phyloP scores from a whole-genome alignment of 2,329 filamentous ascomycete genomes.

The Exophiala lecanii-corni region DNA sequence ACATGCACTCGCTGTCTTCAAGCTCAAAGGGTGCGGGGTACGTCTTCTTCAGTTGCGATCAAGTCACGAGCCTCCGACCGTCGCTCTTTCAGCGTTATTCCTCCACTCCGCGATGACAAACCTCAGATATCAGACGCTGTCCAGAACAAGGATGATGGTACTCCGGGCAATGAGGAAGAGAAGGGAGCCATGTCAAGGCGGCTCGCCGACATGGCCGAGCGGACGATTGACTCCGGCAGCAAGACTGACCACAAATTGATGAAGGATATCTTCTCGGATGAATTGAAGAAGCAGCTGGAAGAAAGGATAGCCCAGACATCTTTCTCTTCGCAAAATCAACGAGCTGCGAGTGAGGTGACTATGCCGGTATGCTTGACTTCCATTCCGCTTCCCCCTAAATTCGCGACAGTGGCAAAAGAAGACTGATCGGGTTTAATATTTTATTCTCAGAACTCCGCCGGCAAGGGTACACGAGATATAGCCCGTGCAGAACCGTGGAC shows the following conservation, averaged over 20 bases:
- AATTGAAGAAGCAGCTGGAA: constrained; percentile 54
- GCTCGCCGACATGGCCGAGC: constrained; percentile 57
- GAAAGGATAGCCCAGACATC: constrained; percentile 54
- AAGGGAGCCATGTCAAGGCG: constrained; percentile 56
- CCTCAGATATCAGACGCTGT: neutral
- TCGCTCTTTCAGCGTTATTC: constrained; percentile 15
- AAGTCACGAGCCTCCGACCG: neutral
- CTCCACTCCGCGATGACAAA: constrained; percentile 3
- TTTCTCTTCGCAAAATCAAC: constrained; percentile 51
- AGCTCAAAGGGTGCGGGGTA: constrained; percentile 17
- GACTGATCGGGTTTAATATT: no score
- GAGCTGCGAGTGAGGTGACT: constrained; percentile 49
- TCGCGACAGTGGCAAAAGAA: no score
- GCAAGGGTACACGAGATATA: constrained; percentile 62
- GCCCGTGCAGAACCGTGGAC: constrained; percentile 70
- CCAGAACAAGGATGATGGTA: neutral
- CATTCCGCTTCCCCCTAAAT: no score
- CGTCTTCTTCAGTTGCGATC: neutral
- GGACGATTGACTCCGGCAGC: constrained; percentile 52
- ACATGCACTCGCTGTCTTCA: constrained; percentile 23
- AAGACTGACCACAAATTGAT: constrained; percentile 53
- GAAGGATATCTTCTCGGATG: constrained; percentile 59
- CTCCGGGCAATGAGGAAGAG: constrained; percentile 21
- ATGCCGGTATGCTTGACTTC: constrained; percentile 43
- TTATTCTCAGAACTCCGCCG: constrained; percentile 50